Conservation (phyloP, 805 yeast species). For the Metschnikowia dekortorum region DNA sequence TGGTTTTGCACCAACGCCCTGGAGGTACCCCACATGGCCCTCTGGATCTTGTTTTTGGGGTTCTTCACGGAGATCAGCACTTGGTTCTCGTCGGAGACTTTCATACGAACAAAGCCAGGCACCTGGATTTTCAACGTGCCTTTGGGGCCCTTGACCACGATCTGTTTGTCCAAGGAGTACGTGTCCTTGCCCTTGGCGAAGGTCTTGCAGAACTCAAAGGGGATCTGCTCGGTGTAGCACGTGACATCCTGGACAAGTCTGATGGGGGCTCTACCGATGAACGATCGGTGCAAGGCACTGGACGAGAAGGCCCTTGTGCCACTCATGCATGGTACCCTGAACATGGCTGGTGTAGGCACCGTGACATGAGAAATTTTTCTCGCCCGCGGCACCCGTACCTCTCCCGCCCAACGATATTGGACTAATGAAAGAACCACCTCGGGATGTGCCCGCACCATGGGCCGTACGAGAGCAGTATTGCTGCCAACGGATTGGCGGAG, state of each 20-base stretch:
- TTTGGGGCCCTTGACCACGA: constrained; percentile 70
- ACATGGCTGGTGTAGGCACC: constrained; percentile 8
- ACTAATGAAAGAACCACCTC: too few species aligned
- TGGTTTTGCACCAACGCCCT: constrained; percentile 75
- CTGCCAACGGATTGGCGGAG: too few species aligned
- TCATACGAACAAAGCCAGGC: constrained; percentile 64
- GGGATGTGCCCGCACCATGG: too few species aligned
- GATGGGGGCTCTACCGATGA: constrained; percentile 80
- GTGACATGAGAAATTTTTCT: constrained; percentile 6
- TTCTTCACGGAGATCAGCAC: constrained; percentile 56
- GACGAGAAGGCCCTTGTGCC: constrained; percentile 14
- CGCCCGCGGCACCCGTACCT: constrained; percentile 1
- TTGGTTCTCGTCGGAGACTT: constrained; percentile 28
- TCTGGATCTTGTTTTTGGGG: constrained; percentile 59
- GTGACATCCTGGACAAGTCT: constrained; percentile 59
- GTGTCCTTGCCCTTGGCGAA: constrained; percentile 65
- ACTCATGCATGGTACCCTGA: constrained; percentile 9
- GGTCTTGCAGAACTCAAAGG: constrained; percentile 49
- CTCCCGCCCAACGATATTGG: background rate
- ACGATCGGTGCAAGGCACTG: constrained; percentile 37
- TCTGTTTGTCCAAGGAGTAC: constrained; percentile 52
- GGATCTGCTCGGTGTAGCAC: constrained; percentile 43
- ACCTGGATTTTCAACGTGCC: constrained; percentile 62
- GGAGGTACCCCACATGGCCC: constrained; percentile 93
- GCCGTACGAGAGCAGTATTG: too few species aligned